Evolutionary conservation across 805 yeast species (phyloP), one percentile per base, ranked within the genome.

Genomic region (Suhomyces sp.): DNA sequence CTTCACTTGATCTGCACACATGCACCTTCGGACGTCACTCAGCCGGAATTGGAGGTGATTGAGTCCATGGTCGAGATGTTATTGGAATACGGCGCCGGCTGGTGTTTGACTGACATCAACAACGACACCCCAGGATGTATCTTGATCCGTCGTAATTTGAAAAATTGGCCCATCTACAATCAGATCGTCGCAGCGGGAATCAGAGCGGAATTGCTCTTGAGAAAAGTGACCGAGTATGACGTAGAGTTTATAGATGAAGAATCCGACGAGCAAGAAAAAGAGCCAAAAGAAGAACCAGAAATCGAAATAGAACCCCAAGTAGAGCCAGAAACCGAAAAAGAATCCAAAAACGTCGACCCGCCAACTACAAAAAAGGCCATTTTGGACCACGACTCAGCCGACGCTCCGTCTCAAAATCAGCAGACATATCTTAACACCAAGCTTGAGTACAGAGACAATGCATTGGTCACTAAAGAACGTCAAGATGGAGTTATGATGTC

Each of bases 401-500:
- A 55, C 29, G 77, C 84, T 49, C 87, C 91, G 1, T 85, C 93
- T 1, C 80, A 78, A 47, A 77, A 83, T 53, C 91, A 87, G 54
- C 65, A 74, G 2, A 78, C 87, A 0, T 92, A 85, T 61, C 73
- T 92, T 43, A 69, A 78, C 10, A 81, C 92, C 3, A 77, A 85
- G 60, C 72, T 92, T 22, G 84, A 82, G 58, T 92, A 89, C 64
- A 78, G 73, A 40, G 86, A 85, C 53, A 80, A 77, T 48, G 85
- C 94, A 0, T 73, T 92, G 22, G 73, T 89, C 22, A 93, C 97
- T 0, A 77, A 82, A 53, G 85, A 82, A 21, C 73, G 85, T 48
- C 76, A 80, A 45, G 97, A 92, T 61, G 98, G 97, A 15, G 97
- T 92, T 2, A 92, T 92, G 98, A 92, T 92, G 98, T 87, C 86